Evolutionary conservation across 441 rosid genomes (phyloP).

Genomic region (Gossypium schwendimanii): DNA sequence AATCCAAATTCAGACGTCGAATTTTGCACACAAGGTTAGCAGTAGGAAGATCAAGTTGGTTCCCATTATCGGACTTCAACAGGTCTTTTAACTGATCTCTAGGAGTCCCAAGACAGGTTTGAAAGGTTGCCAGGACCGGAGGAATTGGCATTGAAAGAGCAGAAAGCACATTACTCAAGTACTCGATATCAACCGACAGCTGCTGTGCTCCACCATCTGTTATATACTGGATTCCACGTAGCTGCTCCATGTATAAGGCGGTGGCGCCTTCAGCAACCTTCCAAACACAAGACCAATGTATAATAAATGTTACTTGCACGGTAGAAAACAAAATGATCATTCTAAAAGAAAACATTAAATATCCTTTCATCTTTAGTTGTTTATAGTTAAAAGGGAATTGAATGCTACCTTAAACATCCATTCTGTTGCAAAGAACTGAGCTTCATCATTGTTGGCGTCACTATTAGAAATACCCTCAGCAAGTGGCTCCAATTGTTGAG

Average conservation of each 20-base stretch:
- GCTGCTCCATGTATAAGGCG: slow-evolving; percentile 86
- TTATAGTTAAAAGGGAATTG: not conserved
- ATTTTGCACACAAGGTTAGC: slow-evolving; percentile 85
- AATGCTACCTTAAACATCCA: slow-evolving; percentile 96
- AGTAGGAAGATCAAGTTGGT: slow-evolving; percentile 71
- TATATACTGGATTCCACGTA: slow-evolving; percentile 67
- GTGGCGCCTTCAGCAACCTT: slow-evolving; percentile 97
- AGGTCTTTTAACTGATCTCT: slow-evolving; percentile 69
- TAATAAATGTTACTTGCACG: not conserved
- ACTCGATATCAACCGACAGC: slow-evolving; percentile 82
- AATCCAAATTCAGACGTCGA: slow-evolving; percentile 75
- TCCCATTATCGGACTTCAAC: slow-evolving; percentile 61
- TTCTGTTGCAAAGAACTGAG: slow-evolving; percentile 92
- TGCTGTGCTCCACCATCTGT: slow-evolving; percentile 75
- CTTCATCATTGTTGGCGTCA: slow-evolving; percentile 77
- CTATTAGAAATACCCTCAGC: slow-evolving; percentile 86
- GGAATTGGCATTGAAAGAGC: slow-evolving; percentile 89
- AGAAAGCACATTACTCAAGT: slow-evolving; percentile 88
- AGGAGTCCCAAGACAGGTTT: slow-evolving; percentile 75
- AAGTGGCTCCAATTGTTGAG: slow-evolving; percentile 96
- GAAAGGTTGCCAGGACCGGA: slow-evolving; percentile 69
- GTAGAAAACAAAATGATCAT: not conserved
- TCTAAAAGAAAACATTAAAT: not conserved
- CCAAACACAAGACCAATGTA: not conserved
- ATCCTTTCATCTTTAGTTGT: not conserved